A percentile compares a stretch with the other conserved stretches of the same genome.
These are phyloP conservation scores for Vigna angularis DNA, from an alignment of 306 rosid genomes.

Conservation along the genomic window DNA sequence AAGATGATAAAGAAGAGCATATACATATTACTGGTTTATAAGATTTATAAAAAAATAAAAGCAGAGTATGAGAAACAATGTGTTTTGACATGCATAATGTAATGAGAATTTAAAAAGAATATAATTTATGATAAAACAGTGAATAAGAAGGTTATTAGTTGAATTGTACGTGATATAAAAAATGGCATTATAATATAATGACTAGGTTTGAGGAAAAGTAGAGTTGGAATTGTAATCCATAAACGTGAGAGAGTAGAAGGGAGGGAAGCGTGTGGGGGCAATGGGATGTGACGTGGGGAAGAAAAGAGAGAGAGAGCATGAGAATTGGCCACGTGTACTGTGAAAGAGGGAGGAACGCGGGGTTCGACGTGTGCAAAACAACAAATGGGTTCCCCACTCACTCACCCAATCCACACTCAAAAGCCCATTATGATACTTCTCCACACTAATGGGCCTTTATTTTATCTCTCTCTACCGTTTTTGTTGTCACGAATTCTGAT, in stretches of 20 bases:
- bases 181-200: too few relatives aligned
- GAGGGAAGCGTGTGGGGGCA: slow-evolving; percentile 73
- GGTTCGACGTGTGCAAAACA: slow-evolving; percentile 63
- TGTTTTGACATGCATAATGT: too few relatives aligned
- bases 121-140: too few relatives aligned
- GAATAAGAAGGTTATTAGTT: too few relatives aligned
- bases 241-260: neutral
- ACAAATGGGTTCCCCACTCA: slow-evolving; percentile 38
- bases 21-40: too few relatives aligned
- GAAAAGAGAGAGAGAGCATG: neutral
- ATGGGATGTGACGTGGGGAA: slow-evolving; percentile 60
- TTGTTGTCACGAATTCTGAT: slow-evolving; percentile 32
- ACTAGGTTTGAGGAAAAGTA: too few relatives aligned
- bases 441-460: slow-evolving; percentile 41
- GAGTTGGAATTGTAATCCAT: neutral
- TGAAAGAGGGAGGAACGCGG: slow-evolving; percentile 70
- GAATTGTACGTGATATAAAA: too few relatives aligned
- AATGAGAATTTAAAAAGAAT: too few relatives aligned
- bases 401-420: slow-evolving; percentile 15
- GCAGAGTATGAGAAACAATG: too few relatives aligned
- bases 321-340: slow-evolving; percentile 68
- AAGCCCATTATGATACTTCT: neutral
- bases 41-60: too few relatives aligned
- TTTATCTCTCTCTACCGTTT: neutral
- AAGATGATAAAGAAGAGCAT: too few relatives aligned